A percentile compares a stretch with the other conserved stretches of the same genome.
phyloP scores from a whole-genome alignment of 2,329 filamentous ascomycete genomes.

The Colletotrichum tofieldiae region DNA sequence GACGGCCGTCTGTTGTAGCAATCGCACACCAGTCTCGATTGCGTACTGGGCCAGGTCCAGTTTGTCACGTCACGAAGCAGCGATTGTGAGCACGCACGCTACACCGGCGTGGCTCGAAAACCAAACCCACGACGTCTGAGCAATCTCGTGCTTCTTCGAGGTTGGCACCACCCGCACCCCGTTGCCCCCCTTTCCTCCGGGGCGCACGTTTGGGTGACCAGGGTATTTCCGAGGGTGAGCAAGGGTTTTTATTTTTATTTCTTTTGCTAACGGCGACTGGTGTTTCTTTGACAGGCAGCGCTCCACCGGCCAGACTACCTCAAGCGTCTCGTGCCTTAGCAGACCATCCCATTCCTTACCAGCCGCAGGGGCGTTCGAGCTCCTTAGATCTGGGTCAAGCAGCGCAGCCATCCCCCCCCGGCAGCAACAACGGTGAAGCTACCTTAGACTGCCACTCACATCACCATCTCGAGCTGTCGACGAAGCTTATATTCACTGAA shows the following conservation, averaged over 20 bases:
- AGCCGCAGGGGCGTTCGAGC: conserved; percentile 19
- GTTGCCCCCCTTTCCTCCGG: conserved; percentile 12
- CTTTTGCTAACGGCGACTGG: conserved; percentile 35
- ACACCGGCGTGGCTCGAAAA: conserved; percentile 1
- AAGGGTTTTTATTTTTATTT: conserved; percentile 2
- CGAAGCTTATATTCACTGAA: conserved; percentile 33
- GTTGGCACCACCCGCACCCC: conserved; percentile 22
- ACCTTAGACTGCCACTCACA: conserved; percentile 25
- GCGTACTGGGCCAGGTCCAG: neutral
- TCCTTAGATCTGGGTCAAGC: conserved; percentile 22
- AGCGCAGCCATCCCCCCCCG: conserved; percentile 13
- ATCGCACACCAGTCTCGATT: neutral
- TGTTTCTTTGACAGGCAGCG: conserved; percentile 42
- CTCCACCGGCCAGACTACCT: conserved; percentile 37
- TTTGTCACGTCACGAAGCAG: conserved; percentile 2
- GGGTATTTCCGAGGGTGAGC: conserved; percentile 16
- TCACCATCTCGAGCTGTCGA: conserved; percentile 27
- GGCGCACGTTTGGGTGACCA: conserved; percentile 4
- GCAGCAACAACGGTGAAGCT: conserved; percentile 28
- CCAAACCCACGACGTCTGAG: conserved; percentile 26
- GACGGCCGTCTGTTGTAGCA: neutral
- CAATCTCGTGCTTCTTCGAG: conserved; percentile 27
- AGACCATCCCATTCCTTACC: conserved; percentile 23
- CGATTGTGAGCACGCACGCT: neutral
- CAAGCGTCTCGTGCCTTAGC: conserved; percentile 14